These are phyloP conservation scores for Tetrapyrgos nigripes DNA, from an alignment of 1,284 basidiomycete species.

Conservation along the genomic window DNA sequence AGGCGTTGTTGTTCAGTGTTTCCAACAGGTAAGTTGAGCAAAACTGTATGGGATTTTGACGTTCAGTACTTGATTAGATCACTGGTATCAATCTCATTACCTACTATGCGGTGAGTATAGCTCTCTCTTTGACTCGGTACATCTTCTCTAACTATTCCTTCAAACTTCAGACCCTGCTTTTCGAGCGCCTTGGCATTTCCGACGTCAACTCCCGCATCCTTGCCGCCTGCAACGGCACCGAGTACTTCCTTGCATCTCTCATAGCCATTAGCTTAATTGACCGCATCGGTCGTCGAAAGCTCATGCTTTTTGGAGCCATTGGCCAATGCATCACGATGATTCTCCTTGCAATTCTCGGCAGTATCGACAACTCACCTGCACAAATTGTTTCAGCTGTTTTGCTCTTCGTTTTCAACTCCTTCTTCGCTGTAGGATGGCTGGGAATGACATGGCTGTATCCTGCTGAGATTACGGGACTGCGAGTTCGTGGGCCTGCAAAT, in stretches of 20 bases:
- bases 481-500: constrained; percentile 72
- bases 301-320: constrained; percentile 67
- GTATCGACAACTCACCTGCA: constrained; percentile 51
- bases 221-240: constrained; percentile 73
- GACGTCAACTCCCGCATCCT: constrained; percentile 69
- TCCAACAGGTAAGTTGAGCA: constrained; percentile 66
- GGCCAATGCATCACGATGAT: constrained; percentile 69
- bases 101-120: constrained; percentile 53
- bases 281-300: constrained; percentile 60
- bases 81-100: constrained; percentile 67
- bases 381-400: constrained; percentile 64
- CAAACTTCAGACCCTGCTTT: constrained; percentile 61
- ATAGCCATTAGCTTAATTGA: constrained; percentile 63
- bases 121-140: constrained; percentile 2
- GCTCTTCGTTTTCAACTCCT: constrained; percentile 70
- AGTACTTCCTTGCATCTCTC: constrained; percentile 68
- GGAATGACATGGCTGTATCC: constrained; percentile 77
- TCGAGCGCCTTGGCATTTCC: constrained; percentile 65
- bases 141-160: background rate
- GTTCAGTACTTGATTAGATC: constrained; percentile 33
- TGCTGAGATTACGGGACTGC: constrained; percentile 68
- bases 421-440: constrained; percentile 72
- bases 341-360: constrained; percentile 61
- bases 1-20: constrained; percentile 68
- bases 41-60: too few species aligned